Conservation (phyloP, 768 basidiomycete genomes). For the Boletus vinaceobasis region DNA sequence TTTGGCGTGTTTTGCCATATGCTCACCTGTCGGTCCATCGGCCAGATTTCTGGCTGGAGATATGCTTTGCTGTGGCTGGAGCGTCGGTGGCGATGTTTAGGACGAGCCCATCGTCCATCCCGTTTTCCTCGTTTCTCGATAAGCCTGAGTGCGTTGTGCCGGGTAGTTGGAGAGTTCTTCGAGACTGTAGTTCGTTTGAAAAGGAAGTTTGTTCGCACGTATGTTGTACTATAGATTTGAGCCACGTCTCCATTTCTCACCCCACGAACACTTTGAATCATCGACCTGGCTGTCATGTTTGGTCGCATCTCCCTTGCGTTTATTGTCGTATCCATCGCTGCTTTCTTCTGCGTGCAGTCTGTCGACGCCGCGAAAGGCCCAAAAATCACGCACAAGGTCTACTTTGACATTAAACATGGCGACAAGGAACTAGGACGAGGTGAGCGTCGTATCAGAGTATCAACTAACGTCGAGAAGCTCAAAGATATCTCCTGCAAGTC, state of each 20-base stretch:
- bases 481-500: constrained; percentile 42
- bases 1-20: not conserved
- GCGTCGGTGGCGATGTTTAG: constrained; percentile 61
- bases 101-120: constrained; percentile 72
- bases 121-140: not conserved
- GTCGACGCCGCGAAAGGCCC: constrained; percentile 85
- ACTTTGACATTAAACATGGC: constrained; percentile 93
- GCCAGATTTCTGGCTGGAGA: constrained; percentile 50
- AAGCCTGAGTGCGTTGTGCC: not conserved
- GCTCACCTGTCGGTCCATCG: constrained; percentile 77
- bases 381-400: constrained; percentile 88
- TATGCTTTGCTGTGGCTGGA: constrained; percentile 26
- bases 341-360: constrained; percentile 67
- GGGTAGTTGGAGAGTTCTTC: not conserved
- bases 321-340: constrained; percentile 58
- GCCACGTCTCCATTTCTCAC: constrained; percentile 25
- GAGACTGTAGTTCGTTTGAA: not conserved
- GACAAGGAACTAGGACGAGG: constrained; percentile 81
- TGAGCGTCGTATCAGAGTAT: constrained; percentile 33
- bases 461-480: not conserved
- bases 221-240: not conserved
- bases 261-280: constrained; percentile 8
- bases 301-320: constrained; percentile 60
- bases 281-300: constrained; percentile 40
- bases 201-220: constrained; percentile 26